Evolutionary conservation across 2,329 filamentous ascomycete species (phyloP), one percentile per base, ranked within the genome.

Genomic region (Leptographium flavum): DNA sequence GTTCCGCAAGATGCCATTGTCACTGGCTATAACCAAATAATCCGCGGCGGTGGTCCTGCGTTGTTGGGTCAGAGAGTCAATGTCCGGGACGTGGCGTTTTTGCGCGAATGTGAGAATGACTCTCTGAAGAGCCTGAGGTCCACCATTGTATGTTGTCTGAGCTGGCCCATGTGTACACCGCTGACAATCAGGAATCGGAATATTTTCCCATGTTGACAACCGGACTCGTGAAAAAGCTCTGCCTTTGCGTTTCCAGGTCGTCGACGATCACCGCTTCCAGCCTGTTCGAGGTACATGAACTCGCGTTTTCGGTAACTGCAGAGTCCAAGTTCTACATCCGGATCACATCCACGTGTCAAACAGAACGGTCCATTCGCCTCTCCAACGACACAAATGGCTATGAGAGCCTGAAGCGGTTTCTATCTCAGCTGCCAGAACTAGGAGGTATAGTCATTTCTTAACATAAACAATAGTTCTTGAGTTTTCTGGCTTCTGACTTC

Each of bases 211-310:
- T 42, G 7, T 6, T 47, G 4, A 31, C 1, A 10, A 27, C 25
- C 8, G 15, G 31, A 4, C 10, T 7, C 4, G 31, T 47, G 23
- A 39, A 17, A 22, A 40, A 45, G 10, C 42, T 47, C 15, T 36
- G 35, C n/a, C 31, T 47, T 10, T 47, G 45, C 27, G 22, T 43
- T 15, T 47, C 43, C 19, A 27, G 42, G 10, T 11, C 41, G 3
- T 28, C 22, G 5, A 5, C 10, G 2, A 25, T 15, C 13, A 5
- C 13, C 6, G 11, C 31, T 5, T 19, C 33, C 14, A 31, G 17
- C 25, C 27, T 47, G n/a, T 8, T 15, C 5, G 45, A 47, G 25
- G 32, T 19, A 5, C 45, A 40, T 32, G 39, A 47, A 30, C 14
- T 47, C n/a, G 39, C 44, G 8, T 44, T 44, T 10, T n/a, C 19